Percentiles rank a stretch among this genome's conserved stretches.
Conservation (phyloP, 116 monocot genomes). For the Phalaenopsis hybrid region DNA sequence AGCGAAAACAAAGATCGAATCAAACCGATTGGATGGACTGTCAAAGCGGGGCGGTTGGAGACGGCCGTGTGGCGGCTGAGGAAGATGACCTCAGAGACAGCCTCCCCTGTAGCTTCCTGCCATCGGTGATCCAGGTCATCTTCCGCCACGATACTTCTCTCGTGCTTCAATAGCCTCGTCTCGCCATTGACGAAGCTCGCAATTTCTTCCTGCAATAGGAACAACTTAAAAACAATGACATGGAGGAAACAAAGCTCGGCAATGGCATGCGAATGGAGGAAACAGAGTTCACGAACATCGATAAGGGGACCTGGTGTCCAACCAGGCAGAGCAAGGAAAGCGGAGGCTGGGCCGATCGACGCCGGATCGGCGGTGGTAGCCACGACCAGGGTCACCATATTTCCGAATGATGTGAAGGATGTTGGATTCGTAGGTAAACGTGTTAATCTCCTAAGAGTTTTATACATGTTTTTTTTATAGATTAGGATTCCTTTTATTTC, state of each 20-base stretch:
- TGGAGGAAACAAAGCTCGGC: neutral
- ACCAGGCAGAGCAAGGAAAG: constrained; percentile 87
- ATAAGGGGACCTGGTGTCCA: constrained; percentile 73
- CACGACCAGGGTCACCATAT: constrained; percentile 82
- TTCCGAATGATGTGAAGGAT: neutral
- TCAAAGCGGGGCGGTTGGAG: constrained; percentile 72
- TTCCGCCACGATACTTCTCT: constrained; percentile 58
- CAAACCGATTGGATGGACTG: constrained; percentile 91
- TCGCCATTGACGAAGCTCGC: constrained; percentile 61
- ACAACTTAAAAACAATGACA: neutral
- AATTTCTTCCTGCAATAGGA: constrained; percentile 37
- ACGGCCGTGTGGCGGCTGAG: constrained; percentile 90
- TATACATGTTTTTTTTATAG: too few species aligned
- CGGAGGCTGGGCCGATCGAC: constrained; percentile 77
- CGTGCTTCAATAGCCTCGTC: constrained; percentile 69
- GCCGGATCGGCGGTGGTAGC: constrained; percentile 83
- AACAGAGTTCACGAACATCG: constrained; percentile 16
- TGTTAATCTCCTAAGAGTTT: too few species aligned
- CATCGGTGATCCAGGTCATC: constrained; percentile 81
- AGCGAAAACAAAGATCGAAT: neutral
- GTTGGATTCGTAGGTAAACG: neutral
- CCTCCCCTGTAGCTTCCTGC: constrained; percentile 73
- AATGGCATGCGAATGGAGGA: neutral
- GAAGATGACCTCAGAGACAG: constrained; percentile 73
- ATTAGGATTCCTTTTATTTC: too few species aligned